Conservation (phyloP, 805 yeast species). For the Hanseniaspora taiwanica region DNA sequence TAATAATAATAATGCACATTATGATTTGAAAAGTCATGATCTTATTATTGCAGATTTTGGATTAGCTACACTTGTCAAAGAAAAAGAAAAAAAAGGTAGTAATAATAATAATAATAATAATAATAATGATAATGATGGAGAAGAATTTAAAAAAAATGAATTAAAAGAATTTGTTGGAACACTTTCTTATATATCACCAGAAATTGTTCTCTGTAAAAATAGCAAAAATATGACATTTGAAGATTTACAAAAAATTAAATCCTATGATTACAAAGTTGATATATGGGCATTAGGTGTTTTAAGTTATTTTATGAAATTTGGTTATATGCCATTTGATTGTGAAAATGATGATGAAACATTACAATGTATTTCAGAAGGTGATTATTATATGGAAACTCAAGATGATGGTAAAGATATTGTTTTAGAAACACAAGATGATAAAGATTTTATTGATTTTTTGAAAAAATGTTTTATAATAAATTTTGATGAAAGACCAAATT, state of each 20-base stretch:
- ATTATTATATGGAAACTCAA: conserved; percentile 54
- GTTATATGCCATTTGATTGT: conserved; percentile 69
- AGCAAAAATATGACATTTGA: conserved; percentile 12
- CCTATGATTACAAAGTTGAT: conserved; percentile 51
- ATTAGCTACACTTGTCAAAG: conserved; percentile 36
- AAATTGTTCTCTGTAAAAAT: conserved; percentile 32
- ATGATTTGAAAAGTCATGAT: conserved; percentile 29
- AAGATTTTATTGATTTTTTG: conserved; percentile 47
- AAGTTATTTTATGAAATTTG: conserved; percentile 55
- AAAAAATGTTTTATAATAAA: conserved; percentile 36
- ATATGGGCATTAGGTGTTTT: conserved; percentile 70
- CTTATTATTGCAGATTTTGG: conserved; percentile 37
- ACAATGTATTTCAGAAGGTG: conserved; percentile 46
- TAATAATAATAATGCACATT: conserved; percentile 25
- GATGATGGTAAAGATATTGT: conserved; percentile 44
- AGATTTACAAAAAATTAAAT: conserved; percentile 11
- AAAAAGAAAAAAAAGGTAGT: conserved; percentile 21
- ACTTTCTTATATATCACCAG: conserved; percentile 67
- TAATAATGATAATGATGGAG: too few relatives aligned
- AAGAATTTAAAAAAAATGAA: too few relatives aligned
- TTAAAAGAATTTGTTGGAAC: conserved; percentile 49
- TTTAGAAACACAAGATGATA: conserved; percentile 35
- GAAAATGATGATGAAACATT: conserved; percentile 56
- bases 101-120: conserved; percentile 9
- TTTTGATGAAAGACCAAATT: conserved; percentile 33